Percentiles rank a stretch among this genome's conserved stretches.
These are phyloP conservation scores for Clathrospora elynae DNA, from an alignment of 2,329 filamentous ascomycete species.

Conservation along the genomic window DNA sequence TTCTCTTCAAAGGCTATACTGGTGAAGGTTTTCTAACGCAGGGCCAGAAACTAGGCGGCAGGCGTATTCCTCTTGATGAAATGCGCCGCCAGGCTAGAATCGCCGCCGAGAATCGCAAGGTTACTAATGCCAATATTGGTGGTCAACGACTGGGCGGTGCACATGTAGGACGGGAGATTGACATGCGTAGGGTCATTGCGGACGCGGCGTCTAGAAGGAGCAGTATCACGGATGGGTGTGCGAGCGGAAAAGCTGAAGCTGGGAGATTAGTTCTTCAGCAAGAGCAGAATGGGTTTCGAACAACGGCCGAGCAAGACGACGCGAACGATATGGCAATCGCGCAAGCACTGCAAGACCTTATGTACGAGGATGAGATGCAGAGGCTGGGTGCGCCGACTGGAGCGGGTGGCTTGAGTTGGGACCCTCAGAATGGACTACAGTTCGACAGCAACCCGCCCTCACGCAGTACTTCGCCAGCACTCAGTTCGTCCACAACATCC, in stretches of 20 bases:
- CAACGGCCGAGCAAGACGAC: slow-evolving; percentile 83
- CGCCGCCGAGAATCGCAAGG: slow-evolving; percentile 72
- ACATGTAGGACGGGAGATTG: slow-evolving; percentile 61
- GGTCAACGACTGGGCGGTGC: slow-evolving; percentile 75
- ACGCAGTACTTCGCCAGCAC: slow-evolving; percentile 54
- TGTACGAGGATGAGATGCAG: slow-evolving; percentile 73
- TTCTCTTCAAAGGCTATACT: slow-evolving; percentile 81
- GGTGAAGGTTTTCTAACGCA: slow-evolving; percentile 84
- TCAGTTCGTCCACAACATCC: slow-evolving; percentile 10
- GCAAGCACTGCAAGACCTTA: slow-evolving; percentile 82
- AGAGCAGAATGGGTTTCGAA: slow-evolving; percentile 73
- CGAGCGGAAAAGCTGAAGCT: slow-evolving; percentile 69
- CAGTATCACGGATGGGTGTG: slow-evolving; percentile 74
- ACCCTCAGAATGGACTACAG: slow-evolving; percentile 43
- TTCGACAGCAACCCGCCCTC: slow-evolving; percentile 53
- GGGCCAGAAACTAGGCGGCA: slow-evolving; percentile 71
- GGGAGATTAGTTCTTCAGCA: slow-evolving; percentile 70
- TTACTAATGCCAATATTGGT: slow-evolving; percentile 67
- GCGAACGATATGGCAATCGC: slow-evolving; percentile 87
- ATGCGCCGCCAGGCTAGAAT: slow-evolving; percentile 74
- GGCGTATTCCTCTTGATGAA: slow-evolving; percentile 66
- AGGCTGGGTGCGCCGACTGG: slow-evolving; percentile 49
- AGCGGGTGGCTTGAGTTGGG: slow-evolving; percentile 45
- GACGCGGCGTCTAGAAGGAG: slow-evolving; percentile 70
- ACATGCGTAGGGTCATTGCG: slow-evolving; percentile 74